These are phyloP conservation scores for Blastocystis sp. DNA, from an alignment of 352 stramenopile species.

Conservation along the genomic window DNA sequence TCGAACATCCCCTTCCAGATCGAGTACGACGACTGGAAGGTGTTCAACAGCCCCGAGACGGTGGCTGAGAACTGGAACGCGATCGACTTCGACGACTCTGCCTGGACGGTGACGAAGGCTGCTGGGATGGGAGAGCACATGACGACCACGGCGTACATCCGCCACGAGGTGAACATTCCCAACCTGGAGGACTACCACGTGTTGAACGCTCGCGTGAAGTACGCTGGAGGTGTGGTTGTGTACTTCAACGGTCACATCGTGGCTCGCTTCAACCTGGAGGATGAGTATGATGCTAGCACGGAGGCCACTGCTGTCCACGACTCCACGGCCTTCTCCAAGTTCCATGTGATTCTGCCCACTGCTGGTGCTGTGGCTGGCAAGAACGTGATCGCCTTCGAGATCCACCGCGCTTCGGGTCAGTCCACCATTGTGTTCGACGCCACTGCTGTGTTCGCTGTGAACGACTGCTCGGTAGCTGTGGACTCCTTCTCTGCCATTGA, in stretches of 20 bases:
- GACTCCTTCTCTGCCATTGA: slow-evolving; percentile 8
- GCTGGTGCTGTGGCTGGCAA: not conserved
- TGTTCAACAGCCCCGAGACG: not conserved
- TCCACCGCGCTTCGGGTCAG: not conserved
- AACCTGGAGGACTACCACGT: slow-evolving; percentile 14
- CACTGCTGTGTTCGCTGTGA: slow-evolving; percentile 12
- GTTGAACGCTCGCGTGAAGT: slow-evolving; percentile 27
- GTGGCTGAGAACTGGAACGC: not conserved
- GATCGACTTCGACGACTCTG: slow-evolving; percentile 3
- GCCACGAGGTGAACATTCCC: not conserved
- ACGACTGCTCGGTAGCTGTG: slow-evolving; percentile 18
- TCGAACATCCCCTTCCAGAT: slow-evolving; percentile 39
- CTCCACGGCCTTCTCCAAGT: slow-evolving; percentile 9
- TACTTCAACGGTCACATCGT: slow-evolving; percentile 20
- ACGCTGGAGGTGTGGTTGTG: slow-evolving; percentile 43
- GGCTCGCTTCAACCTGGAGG: slow-evolving; percentile 39
- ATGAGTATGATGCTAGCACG: not conserved
- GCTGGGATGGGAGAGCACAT: not conserved
- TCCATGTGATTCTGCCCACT: slow-evolving; percentile 28
- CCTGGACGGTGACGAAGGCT: not conserved
- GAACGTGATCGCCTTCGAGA: slow-evolving; percentile 30
- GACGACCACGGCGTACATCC: not conserved
- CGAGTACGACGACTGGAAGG: not conserved
- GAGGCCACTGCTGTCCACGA: not conserved
- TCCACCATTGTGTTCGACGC: slow-evolving; percentile 20